Evolutionary conservation across 192 early-diverging fungal species (phyloP).

Genomic region (Umbelopsis vinacea): DNA sequence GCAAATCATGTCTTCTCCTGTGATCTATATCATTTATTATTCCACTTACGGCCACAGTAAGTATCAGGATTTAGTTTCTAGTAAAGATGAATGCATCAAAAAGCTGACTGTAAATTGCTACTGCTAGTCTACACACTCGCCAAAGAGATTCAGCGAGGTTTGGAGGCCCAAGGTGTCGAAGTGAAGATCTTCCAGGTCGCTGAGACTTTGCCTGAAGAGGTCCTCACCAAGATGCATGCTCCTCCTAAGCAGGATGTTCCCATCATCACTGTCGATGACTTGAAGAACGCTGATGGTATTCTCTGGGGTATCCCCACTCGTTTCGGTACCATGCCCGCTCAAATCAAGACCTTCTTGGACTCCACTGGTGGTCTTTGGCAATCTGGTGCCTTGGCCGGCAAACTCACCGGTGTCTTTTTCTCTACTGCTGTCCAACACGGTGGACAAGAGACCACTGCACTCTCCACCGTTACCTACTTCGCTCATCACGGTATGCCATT

Average conservation of each 20-base stretch:
- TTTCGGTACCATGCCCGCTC: conserved; percentile 74
- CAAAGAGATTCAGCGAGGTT: conserved; percentile 64
- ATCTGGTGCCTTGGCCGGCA: conserved; percentile 63
- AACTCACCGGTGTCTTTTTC: conserved; percentile 75
- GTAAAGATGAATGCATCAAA: background rate
- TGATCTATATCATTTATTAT: conserved; percentile 28
- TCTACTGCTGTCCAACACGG: conserved; percentile 76
- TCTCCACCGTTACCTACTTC: conserved; percentile 64
- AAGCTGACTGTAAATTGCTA: background rate
- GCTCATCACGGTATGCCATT: conserved; percentile 80
- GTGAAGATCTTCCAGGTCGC: conserved; percentile 51
- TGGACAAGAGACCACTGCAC: conserved; percentile 77
- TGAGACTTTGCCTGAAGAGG: conserved; percentile 62
- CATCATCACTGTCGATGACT: conserved; percentile 39
- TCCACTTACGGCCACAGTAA: conserved; percentile 58
- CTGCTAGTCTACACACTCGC: conserved; percentile 62
- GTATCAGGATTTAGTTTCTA: background rate
- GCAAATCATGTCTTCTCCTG: background rate
- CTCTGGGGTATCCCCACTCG: conserved; percentile 63
- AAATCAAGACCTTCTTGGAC: conserved; percentile 64
- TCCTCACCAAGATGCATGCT: conserved; percentile 59
- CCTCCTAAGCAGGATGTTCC: conserved; percentile 51
- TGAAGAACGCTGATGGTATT: conserved; percentile 55
- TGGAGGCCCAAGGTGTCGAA: conserved; percentile 47
- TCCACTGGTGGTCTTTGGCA: conserved; percentile 43